Evolutionary conservation across 129 eudicot species (phyloP), one percentile per base, ranked within the genome.

Genomic region (Chrysanthemum lavandulifolium): DNA sequence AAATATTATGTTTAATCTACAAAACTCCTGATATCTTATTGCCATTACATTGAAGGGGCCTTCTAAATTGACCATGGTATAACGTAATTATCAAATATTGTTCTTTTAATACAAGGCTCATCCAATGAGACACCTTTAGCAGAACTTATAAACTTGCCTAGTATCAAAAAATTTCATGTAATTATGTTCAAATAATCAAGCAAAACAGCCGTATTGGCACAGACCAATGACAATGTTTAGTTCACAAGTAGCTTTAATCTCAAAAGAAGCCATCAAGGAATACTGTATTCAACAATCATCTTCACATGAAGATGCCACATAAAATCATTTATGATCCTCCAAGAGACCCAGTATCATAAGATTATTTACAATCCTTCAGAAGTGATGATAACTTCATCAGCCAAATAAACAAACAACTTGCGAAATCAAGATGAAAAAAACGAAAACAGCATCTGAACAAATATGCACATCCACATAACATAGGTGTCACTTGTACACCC

Each of bases 141-240:
- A 15, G 61, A 59, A 58, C 47, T 60, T 23, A 58, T 13, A 45
- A 40, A 56, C 75, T 56, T 4, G 4, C 36, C 19, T 43, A 59
- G 15, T 5, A 58, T 72, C 58, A 43, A 27, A 60, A n/a, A 43
- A 40, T 2, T 67, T 21, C 43, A 67, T 13, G 50, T 31, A 70
- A 54, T 3, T 12, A 72, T 61, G 27, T 10, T 23, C 13, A 48
- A 47, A 10, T 56, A 14, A 60, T 73, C 49, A 61, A 40, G 47
- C 47, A 73, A 73, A 21, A 73, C 21, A 58, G 69, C 72, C 18
- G 43, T 23, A 60, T 60, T 60, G 65, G 29, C n/a, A 60, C 13
- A 9, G 21, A 40, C 25, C 23, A 60, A 45, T 60, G 58, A 13
- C 48, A 25, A 25, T 14, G 29, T 14, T 45, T 25, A 72, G 76